Conservation (phyloP, 176 grass and related monocot genomes). For the Cocos nucifera region DNA sequence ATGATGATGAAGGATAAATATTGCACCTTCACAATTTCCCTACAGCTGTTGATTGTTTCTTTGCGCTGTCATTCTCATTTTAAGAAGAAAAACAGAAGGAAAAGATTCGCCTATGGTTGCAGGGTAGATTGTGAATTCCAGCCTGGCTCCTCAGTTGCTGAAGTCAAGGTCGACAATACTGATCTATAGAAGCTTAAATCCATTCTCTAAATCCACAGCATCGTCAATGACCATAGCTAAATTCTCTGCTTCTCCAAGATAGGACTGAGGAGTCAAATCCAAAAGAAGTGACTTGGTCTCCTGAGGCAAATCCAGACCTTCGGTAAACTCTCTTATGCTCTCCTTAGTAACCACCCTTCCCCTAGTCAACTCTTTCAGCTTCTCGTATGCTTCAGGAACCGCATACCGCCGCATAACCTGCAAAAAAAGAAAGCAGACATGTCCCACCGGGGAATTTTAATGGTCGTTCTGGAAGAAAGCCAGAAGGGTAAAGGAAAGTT, state of each 20-base stretch:
- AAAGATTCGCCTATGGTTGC: no score
- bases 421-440: background rate
- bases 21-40: no score
- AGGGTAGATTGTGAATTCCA: no score
- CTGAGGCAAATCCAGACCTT: conserved; percentile 59
- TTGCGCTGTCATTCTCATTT: no score
- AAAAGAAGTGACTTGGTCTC: conserved; percentile 36
- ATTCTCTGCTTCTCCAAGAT: conserved; percentile 64
- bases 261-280: conserved; percentile 65
- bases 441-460: background rate
- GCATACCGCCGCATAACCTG: conserved; percentile 93
- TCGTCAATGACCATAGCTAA: conserved; percentile 53
- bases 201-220: conserved; percentile 33
- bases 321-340: conserved; percentile 65
- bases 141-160: no score
- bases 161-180: conserved; percentile 2
- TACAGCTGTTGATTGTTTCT: no score
- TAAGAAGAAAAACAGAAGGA: no score
- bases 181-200: conserved; percentile 37
- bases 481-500: background rate
- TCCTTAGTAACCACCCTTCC: conserved; percentile 66
- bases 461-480: background rate
- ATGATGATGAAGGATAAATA: no score
- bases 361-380: conserved; percentile 86
- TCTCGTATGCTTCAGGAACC: conserved; percentile 79